phyloP scores from a whole-genome alignment of 2,329 filamentous ascomycete genomes.

The Xylariaceae sp. region DNA sequence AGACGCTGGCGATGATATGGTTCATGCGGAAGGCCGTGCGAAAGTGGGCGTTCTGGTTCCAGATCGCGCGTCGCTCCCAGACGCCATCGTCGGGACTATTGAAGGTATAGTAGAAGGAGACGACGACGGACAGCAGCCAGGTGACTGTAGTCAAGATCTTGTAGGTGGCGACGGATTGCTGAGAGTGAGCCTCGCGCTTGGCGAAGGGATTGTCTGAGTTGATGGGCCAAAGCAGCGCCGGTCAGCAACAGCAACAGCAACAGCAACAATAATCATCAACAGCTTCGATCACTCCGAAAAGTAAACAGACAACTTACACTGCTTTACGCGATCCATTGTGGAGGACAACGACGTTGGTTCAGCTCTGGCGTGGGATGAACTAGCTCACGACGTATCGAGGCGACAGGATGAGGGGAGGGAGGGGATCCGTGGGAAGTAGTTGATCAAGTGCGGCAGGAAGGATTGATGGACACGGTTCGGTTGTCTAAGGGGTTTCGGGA shows the following conservation, averaged over 20 bases:
- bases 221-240: neutral
- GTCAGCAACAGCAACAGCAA: slow-evolving; percentile 4
- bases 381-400: neutral
- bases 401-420: neutral
- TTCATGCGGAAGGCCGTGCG: slow-evolving; percentile 73
- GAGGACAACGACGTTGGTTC: neutral
- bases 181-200: slow-evolving; percentile 60
- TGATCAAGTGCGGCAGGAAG: neutral
- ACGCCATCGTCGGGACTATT: slow-evolving; percentile 58
- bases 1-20: slow-evolving; percentile 58
- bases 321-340: slow-evolving; percentile 31
- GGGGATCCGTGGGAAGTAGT: neutral
- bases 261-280: neutral
- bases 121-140: slow-evolving; percentile 68
- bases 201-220: slow-evolving; percentile 67
- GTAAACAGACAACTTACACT: slow-evolving; percentile 21
- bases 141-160: slow-evolving; percentile 68
- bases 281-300: no score
- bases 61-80: slow-evolving; percentile 59
- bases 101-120: slow-evolving; percentile 69
- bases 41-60: slow-evolving; percentile 63
- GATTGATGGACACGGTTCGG: neutral
- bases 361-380: neutral
- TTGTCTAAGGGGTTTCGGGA: neutral
- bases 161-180: slow-evolving; percentile 61